Evolutionary conservation across 352 stramenopile genomes (phyloP).

Genomic region (Phytophthora constricta): DNA sequence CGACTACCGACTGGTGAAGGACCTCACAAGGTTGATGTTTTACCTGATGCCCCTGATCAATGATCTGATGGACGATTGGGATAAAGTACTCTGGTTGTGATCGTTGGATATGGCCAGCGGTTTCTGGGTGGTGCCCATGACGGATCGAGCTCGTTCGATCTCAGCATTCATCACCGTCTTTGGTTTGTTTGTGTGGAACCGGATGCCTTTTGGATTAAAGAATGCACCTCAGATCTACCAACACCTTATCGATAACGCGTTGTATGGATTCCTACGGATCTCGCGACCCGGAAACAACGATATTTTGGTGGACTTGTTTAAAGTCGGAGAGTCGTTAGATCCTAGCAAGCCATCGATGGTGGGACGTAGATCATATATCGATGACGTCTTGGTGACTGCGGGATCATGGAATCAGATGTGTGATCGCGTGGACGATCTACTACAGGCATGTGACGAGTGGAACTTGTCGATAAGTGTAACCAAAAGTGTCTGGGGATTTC

Average conservation of each 20-base stretch:
- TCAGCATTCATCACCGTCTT: conserved; percentile 28
- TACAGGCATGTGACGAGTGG: conserved; percentile 20
- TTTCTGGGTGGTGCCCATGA: neutral
- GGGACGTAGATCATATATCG: conserved; percentile 25
- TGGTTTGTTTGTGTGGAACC: conserved; percentile 17
- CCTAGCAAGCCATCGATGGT: neutral
- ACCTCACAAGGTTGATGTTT: conserved; percentile 13
- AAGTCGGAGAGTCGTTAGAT: neutral
- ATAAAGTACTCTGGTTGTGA: conserved; percentile 12
- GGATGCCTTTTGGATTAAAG: conserved; percentile 16
- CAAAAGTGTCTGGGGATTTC: conserved; percentile 23
- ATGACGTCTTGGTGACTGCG: conserved; percentile 27
- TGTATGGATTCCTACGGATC: neutral
- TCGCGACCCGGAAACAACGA: neutral
- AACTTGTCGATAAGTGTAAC: conserved; percentile 28
- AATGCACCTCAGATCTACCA: neutral
- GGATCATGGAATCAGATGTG: conserved; percentile 19
- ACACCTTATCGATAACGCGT: neutral
- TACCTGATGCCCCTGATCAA: conserved; percentile 30
- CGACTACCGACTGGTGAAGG: conserved; percentile 20
- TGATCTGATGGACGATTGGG: conserved; percentile 11
- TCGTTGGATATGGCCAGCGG: neutral
- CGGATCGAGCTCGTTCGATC: neutral
- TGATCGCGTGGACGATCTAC: conserved; percentile 1
- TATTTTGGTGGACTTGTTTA: neutral